Percentiles rank a stretch among this genome's conserved stretches.
Evolutionary conservation across 2,329 filamentous ascomycete species (phyloP).

Genomic region (Hypocreales sp.): DNA sequence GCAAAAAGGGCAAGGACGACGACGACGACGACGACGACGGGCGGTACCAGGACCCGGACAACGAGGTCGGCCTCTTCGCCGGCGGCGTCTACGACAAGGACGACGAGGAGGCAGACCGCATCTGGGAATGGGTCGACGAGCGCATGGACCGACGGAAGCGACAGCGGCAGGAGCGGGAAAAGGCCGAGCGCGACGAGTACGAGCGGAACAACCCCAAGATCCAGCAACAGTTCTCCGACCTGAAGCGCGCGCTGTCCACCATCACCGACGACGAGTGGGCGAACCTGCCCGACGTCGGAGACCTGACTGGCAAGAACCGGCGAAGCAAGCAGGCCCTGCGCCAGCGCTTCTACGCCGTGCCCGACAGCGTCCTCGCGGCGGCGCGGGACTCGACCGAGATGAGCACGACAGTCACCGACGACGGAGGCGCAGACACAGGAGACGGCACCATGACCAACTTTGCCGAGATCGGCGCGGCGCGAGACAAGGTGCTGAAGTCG

Average conservation of each 20-base stretch:
- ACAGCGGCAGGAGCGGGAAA: constrained; percentile 89
- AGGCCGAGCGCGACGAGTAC: constrained; percentile 84
- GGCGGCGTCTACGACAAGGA: constrained; percentile 94
- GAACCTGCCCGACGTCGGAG: constrained; percentile 85
- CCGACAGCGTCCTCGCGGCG: constrained; percentile 84
- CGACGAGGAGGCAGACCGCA: constrained; percentile 91
- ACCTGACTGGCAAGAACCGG: constrained; percentile 88
- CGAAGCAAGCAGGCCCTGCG: constrained; percentile 69
- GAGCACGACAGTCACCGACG: constrained; percentile 76
- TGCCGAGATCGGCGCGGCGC: constrained; percentile 87
- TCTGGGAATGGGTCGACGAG: constrained; percentile 92
- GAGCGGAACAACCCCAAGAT: constrained; percentile 97
- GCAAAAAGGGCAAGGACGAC: constrained; percentile 57
- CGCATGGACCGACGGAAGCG: constrained; percentile 85
- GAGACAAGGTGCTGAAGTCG: constrained; percentile 93
- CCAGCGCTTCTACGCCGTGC: constrained; percentile 87
- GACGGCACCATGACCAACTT: constrained; percentile 97
- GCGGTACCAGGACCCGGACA: constrained; percentile 89
- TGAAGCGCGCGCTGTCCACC: constrained; percentile 77
- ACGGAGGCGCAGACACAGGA: constrained; percentile 40
- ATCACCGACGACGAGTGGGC: constrained; percentile 96
- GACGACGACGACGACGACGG: constrained; percentile 63
- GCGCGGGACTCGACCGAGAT: constrained; percentile 70
- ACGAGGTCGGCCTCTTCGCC: constrained; percentile 89
- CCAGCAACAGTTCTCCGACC: constrained; percentile 89